Base-by-base conservation (phyloP, 768 basidiomycete species). In the Boletus vermiculosoides region DNA sequence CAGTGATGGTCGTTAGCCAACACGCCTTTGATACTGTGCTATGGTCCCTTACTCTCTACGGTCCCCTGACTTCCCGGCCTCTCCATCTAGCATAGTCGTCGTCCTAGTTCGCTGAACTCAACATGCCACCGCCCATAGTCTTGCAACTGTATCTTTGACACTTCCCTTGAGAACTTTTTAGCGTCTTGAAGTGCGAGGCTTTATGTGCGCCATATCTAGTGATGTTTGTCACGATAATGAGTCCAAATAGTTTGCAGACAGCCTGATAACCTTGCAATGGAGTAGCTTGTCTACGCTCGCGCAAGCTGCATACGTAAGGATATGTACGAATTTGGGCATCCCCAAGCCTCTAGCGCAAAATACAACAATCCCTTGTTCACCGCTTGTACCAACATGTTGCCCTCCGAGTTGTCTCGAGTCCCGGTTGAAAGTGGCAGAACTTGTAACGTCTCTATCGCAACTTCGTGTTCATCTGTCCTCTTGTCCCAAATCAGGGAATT, bases 351-450 rank as follows among this genome's bases (percentile, higher is more conserved):
- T 15, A 16, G 40, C 13, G 33, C 47, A 15, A 31, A 57, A 45
- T 64, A 73, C 70, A 68, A 71, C 60, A 48, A 20, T 44, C 1
- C 47, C 62, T 73, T 71, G 63, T 71, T 55, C 50, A 34, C 23
- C 39, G n/a, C 44, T 52, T 33, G 45, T 44, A 46, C n/a, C 36
- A 37, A 58, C 45, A 42, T 51, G 42, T 53, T 47, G 20, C 52
- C 42, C 30, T 55, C 28, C 37, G 22, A 56, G 20, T 45, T 33
- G 30, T 20, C 20, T 36, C 30, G 40, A 34, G 33, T 31, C 15
- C 28, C 15, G 3, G 31, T 25, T 45, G 31, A 49, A 52, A 46
- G n/a, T 34, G 39, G 33, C 30, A 37, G 28, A 48, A n/a, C 51
- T 41, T 44, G 25, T 40, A 50, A 58, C 28, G 31, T 45, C 53